Evolutionary conservation across 2,329 filamentous ascomycete species (phyloP), one percentile per base, ranked within the genome.

Genomic region (Apiospora hydei): DNA sequence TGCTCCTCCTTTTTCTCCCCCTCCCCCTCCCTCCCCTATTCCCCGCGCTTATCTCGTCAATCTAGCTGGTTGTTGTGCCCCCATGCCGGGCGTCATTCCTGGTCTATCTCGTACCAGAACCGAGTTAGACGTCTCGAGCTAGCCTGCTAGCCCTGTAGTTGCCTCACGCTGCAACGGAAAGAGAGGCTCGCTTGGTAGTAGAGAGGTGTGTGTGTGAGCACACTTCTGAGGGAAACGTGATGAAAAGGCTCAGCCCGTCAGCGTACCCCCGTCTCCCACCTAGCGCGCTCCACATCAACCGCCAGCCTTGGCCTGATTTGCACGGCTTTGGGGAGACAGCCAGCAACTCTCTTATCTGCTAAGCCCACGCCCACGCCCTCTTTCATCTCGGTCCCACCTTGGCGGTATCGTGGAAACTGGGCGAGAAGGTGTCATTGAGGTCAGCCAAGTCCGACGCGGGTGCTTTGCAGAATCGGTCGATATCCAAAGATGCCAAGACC

Each of bases 311-410:
- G 57, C 57, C 34, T 64, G 57, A 64, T 67, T 61, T 41, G 57
- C 34, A 64, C 57, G 57, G 34, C 57, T 64, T 41, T 41, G 34
- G 57, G 34, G 34, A 38, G 53, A 69, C 70, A 64, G 53, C 70
- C 43, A 66, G 44, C 67, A 71, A 70, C 73, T 71, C 70, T 74
- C 78, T 79, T 78, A 79, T 80, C 78, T 77, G 72, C 72, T 74
- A 74, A 71, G 21, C 64, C 66, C 72, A 69, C 73, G 21, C 64
- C 66, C 72, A 69, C 73, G 69, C 72, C 75, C 71, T 71, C 70
- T 64, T 38, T 64, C 57, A 64, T 64, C 73, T 75, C 73, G 74
- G 77, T 75, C 78, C 78, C 75, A 78, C 76, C 72, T 75, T 77
- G 75, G 73, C 76, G 75, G 77, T 74, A 75, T 76, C 75, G 75